Percentiles rank a stretch among this genome's conserved stretches.
Conservation (phyloP, 1,284 basidiomycete species). For the Phenoliferia sp. region DNA sequence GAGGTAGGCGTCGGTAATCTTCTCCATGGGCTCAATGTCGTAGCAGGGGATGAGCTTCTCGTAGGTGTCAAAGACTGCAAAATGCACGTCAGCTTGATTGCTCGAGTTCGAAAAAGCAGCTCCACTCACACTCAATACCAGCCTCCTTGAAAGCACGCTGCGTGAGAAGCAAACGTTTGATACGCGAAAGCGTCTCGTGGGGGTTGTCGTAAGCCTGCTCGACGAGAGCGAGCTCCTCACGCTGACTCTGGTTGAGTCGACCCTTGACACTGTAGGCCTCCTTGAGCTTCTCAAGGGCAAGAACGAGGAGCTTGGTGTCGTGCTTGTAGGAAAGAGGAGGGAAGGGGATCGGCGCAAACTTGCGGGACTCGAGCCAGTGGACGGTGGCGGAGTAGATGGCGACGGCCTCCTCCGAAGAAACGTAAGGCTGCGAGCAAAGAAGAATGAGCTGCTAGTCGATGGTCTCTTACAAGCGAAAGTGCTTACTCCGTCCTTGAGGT, state of each 20-base stretch:
- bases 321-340: constrained; percentile 97
- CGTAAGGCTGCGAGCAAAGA: constrained; percentile 59
- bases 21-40: constrained; percentile 96
- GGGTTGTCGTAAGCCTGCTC: constrained; percentile 96
- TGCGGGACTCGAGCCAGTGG: constrained; percentile 93
- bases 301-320: constrained; percentile 89
- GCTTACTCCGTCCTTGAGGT: constrained; percentile 78
- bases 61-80: constrained; percentile 49
- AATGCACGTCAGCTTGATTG: background rate
- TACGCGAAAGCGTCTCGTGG: constrained; percentile 85
- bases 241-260: constrained; percentile 90
- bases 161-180: constrained; percentile 89
- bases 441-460: background rate
- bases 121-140: constrained; percentile 59
- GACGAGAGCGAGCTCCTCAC: constrained; percentile 90
- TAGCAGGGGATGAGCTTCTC: constrained; percentile 97
- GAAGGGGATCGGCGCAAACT: constrained; percentile 96
- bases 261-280: constrained; percentile 98
- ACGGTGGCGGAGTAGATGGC: constrained; percentile 96
- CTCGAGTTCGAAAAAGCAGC: background rate
- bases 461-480: background rate
- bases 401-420: constrained; percentile 93
- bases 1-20: constrained; percentile 95
- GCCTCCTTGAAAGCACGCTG: constrained; percentile 96
- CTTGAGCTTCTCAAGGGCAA: constrained; percentile 92